These are phyloP conservation scores for Coriolopsis trogii DNA, from an alignment of 1,284 basidiomycete genomes.

Conservation along the genomic window DNA sequence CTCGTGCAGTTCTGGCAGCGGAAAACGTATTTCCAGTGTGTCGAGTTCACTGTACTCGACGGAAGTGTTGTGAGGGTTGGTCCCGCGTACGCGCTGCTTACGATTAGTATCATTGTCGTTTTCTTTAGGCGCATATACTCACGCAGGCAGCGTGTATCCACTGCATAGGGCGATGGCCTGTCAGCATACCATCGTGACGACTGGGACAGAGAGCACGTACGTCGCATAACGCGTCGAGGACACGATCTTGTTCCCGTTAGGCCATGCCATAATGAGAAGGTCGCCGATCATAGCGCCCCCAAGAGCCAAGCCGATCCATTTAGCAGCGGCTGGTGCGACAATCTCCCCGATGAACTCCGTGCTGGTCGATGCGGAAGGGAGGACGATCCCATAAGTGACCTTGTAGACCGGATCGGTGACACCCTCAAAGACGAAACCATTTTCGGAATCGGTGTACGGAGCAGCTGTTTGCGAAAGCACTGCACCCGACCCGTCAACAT, in stretches of 20 bases:
- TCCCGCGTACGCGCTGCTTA: slow-evolving; percentile 29
- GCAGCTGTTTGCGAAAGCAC: slow-evolving; percentile 44
- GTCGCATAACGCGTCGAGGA: slow-evolving; percentile 51
- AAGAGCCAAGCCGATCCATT: slow-evolving; percentile 58
- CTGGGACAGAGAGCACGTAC: slow-evolving; percentile 30
- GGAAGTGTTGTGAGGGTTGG: slow-evolving; percentile 35
- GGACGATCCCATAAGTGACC: slow-evolving; percentile 55
- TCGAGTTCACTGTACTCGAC: slow-evolving; percentile 35
- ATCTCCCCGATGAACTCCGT: slow-evolving; percentile 66
- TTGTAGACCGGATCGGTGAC: slow-evolving; percentile 49
- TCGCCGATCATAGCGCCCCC: slow-evolving; percentile 58
- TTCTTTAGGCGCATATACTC: background rate
- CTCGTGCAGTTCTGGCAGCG: slow-evolving; percentile 40
- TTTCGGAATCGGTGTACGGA: slow-evolving; percentile 50
- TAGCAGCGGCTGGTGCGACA: slow-evolving; percentile 51
- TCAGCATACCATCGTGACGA: background rate
- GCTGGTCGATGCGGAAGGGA: slow-evolving; percentile 48
- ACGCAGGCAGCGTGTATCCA: slow-evolving; percentile 12
- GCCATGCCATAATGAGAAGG: slow-evolving; percentile 61
- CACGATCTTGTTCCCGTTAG: slow-evolving; percentile 54
- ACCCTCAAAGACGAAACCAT: slow-evolving; percentile 59
- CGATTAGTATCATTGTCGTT: background rate
- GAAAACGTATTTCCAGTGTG: slow-evolving; percentile 40
- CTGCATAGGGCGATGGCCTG: background rate
- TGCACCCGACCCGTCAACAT: slow-evolving; percentile 24